phyloP scores from a whole-genome alignment of 164 flowering plant genomes.

The Annona cherimola region DNA sequence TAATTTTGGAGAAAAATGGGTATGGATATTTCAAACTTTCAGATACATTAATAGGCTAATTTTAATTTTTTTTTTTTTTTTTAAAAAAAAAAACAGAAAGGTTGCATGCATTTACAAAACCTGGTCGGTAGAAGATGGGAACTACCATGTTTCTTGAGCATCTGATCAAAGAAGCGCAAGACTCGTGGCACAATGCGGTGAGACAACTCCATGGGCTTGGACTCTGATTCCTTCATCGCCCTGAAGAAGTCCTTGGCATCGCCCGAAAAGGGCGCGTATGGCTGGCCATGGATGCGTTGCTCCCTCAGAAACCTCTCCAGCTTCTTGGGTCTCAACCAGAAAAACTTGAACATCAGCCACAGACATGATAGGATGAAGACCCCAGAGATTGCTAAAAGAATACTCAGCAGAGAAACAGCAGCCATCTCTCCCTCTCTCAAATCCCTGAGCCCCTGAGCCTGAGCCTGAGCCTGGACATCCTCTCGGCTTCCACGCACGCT shows the following conservation, averaged over 20 bases:
- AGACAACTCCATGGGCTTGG: slow-evolving; percentile 14
- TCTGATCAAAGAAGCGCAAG: slow-evolving; percentile 3
- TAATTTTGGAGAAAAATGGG: too few relatives aligned
- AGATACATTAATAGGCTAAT: too few relatives aligned
- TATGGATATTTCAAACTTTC: too few relatives aligned
- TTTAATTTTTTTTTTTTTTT: too few relatives aligned
- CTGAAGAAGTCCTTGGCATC: slow-evolving; percentile 5
- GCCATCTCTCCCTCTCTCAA: slow-evolving; percentile 10
- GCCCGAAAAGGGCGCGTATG: slow-evolving; percentile 11
- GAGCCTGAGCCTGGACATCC: too few relatives aligned
- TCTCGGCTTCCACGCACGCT: too few relatives aligned
- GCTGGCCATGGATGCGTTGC: slow-evolving; percentile 15
- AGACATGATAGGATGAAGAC: background rate
- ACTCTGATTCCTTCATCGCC: slow-evolving; percentile 4
- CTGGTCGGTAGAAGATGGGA: background rate
- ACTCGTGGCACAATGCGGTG: slow-evolving; percentile 14
- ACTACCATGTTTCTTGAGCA: slow-evolving; percentile 12
- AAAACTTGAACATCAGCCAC: background rate
- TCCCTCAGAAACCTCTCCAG: slow-evolving; percentile 7
- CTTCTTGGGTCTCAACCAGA: slow-evolving; percentile 14
- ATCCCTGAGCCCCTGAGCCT: background rate
- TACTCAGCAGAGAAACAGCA: background rate
- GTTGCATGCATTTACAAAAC: too few relatives aligned
- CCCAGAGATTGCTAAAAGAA: background rate
- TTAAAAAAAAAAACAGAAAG: too few relatives aligned